Conservation (phyloP, 2,329 filamentous ascomycete species). For the Colletotrichum sp. region DNA sequence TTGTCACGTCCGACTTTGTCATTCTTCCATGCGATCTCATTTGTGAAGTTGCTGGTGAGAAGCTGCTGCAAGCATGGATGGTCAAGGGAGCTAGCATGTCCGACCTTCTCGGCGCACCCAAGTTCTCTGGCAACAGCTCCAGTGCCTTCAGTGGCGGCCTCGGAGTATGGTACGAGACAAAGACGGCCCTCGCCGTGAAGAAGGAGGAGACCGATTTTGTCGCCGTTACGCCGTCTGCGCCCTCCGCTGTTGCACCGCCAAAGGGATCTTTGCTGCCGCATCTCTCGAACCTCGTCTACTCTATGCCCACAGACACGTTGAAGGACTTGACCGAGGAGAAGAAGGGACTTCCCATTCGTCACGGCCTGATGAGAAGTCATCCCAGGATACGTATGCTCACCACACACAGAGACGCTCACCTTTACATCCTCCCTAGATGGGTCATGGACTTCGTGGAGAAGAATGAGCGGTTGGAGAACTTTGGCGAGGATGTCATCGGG, state of each 20-base stretch:
- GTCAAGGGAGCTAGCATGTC: slow-evolving; percentile 75
- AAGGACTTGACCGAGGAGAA: slow-evolving; percentile 82
- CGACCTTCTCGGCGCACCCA: slow-evolving; percentile 58
- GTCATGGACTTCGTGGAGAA: slow-evolving; percentile 80
- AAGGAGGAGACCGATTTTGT: slow-evolving; percentile 94
- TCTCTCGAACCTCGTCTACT: slow-evolving; percentile 81
- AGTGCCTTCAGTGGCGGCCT: slow-evolving; percentile 74
- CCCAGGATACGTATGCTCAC: slow-evolving; percentile 81
- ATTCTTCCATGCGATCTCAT: slow-evolving; percentile 93
- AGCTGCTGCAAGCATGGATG: slow-evolving; percentile 91
- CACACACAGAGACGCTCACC: slow-evolving; percentile 87
- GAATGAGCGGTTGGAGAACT: slow-evolving; percentile 84
- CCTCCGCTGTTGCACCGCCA: slow-evolving; percentile 46
- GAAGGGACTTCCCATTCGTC: slow-evolving; percentile 75
- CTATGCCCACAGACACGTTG: slow-evolving; percentile 86
- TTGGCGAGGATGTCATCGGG: slow-evolving; percentile 89
- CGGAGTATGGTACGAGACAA: slow-evolving; percentile 91
- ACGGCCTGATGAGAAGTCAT: slow-evolving; percentile 76
- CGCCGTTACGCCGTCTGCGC: slow-evolving; percentile 72
- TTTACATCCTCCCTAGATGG: slow-evolving; percentile 95
- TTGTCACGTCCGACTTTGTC: slow-evolving; percentile 85
- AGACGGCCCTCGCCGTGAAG: slow-evolving; percentile 76
- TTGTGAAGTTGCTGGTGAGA: slow-evolving; percentile 84
- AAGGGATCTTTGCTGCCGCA: slow-evolving; percentile 69
- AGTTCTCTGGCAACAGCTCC: slow-evolving; percentile 41